Conservation (phyloP, 306 rosid genomes). For the Sechiopsis laciniata region DNA sequence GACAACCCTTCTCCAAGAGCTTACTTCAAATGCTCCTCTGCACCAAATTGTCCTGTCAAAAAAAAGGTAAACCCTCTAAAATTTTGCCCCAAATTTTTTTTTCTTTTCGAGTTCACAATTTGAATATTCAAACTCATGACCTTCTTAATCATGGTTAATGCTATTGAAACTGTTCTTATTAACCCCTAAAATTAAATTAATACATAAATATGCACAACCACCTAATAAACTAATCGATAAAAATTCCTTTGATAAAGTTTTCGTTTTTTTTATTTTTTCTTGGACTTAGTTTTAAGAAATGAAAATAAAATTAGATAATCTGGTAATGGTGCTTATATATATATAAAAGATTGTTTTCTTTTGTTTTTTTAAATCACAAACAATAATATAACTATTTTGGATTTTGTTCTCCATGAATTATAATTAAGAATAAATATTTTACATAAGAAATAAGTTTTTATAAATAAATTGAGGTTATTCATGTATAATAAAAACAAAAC, state of each 20-base stretch:
- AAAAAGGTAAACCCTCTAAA: slow-evolving; percentile 48
- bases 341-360: too few relatives aligned
- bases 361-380: not conserved
- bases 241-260: not conserved
- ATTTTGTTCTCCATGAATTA: not conserved
- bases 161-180: too few relatives aligned
- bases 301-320: not conserved
- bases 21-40: slow-evolving; percentile 75
- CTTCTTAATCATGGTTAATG: too few relatives aligned
- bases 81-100: not conserved
- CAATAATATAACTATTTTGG: not conserved
- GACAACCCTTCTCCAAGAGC: slow-evolving; percentile 97
- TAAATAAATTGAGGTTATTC: too few relatives aligned
- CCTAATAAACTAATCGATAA: too few relatives aligned
- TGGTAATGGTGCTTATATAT: not conserved
- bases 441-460: too few relatives aligned
- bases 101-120: too few relatives aligned
- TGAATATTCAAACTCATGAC: too few relatives aligned
- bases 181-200: too few relatives aligned
- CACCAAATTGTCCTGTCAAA: slow-evolving; percentile 78
- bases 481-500: too few relatives aligned
- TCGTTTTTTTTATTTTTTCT: not conserved
- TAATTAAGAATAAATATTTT: too few relatives aligned
- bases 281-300: not conserved
- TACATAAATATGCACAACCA: too few relatives aligned